A percentile compares a stretch with the other conserved stretches of the same genome.
Conservation (phyloP, 2,329 filamentous ascomycete genomes). For the Myriosclerotinia duriaeana region DNA sequence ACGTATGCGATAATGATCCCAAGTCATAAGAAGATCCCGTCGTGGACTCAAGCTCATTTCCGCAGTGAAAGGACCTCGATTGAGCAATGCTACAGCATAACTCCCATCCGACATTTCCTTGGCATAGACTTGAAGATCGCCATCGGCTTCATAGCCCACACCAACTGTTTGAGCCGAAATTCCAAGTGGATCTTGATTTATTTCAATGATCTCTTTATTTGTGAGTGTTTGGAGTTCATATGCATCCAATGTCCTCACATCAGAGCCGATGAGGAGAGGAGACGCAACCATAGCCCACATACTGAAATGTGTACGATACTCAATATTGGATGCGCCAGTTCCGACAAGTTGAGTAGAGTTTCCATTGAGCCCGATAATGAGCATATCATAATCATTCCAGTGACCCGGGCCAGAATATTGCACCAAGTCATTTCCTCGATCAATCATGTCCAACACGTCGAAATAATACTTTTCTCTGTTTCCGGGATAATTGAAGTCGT, state of each 20-base stretch:
- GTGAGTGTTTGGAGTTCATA: constrained; percentile 32
- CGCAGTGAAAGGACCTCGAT: constrained; percentile 29
- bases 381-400: constrained; percentile 46
- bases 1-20: constrained; percentile 29
- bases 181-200: constrained; percentile 40
- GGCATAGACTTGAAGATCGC: constrained; percentile 29
- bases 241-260: constrained; percentile 26
- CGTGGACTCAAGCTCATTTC: constrained; percentile 31
- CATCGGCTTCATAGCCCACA: constrained; percentile 21
- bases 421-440: constrained; percentile 50
- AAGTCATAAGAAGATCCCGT: constrained; percentile 28
- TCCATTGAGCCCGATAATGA: constrained; percentile 34
- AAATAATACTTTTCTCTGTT: constrained; percentile 33
- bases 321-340: constrained; percentile 31
- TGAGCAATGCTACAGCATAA: constrained; percentile 31
- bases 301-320: constrained; percentile 37
- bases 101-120: constrained; percentile 31
- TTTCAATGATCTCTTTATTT: constrained; percentile 42
- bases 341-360: constrained; percentile 46
- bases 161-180: constrained; percentile 31
- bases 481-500: constrained; percentile 36
- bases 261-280: constrained; percentile 35
- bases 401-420: constrained; percentile 50
- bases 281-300: constrained; percentile 34
- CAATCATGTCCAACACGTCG: constrained; percentile 45